These are phyloP conservation scores for Silene vulgaris DNA, from an alignment of 179 eudicot genomes.

Conservation along the genomic window DNA sequence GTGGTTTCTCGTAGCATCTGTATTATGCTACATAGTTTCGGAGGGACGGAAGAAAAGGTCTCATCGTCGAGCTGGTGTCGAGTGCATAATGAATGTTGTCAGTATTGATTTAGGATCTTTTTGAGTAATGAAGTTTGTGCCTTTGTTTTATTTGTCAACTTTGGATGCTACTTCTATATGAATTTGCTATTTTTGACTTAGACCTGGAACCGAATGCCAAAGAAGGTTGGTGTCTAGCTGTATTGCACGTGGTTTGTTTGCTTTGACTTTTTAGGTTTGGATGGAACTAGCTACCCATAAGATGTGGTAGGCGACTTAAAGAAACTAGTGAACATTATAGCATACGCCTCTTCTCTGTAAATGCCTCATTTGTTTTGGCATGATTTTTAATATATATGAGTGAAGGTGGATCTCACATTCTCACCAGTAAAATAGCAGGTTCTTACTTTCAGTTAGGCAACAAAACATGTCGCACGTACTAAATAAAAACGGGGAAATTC, in stretches of 20 bases:
- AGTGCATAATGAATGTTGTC: background rate
- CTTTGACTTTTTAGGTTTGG: background rate
- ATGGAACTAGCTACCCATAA: conserved; percentile 2
- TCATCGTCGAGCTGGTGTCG: background rate
- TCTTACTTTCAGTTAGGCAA: background rate
- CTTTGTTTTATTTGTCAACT: background rate
- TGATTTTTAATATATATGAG: background rate
- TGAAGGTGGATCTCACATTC: background rate
- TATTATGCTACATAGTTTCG: conserved; percentile 2
- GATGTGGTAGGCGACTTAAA: background rate
- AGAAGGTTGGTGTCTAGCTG: background rate
- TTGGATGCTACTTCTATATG: background rate
- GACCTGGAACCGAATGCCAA: background rate
- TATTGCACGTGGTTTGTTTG: background rate
- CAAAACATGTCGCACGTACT: background rate
- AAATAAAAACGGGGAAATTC: background rate
- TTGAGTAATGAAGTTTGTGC: background rate
- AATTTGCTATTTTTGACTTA: background rate
- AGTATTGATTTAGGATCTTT: background rate
- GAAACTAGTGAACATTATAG: background rate
- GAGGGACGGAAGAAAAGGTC: conserved; percentile 4
- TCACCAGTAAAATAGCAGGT: background rate
- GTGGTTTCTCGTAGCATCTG: background rate
- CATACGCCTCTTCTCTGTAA: background rate
- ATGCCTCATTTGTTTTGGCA: background rate